phyloP scores from a whole-genome alignment of 306 rosid species.

The Cucumis melo region DNA sequence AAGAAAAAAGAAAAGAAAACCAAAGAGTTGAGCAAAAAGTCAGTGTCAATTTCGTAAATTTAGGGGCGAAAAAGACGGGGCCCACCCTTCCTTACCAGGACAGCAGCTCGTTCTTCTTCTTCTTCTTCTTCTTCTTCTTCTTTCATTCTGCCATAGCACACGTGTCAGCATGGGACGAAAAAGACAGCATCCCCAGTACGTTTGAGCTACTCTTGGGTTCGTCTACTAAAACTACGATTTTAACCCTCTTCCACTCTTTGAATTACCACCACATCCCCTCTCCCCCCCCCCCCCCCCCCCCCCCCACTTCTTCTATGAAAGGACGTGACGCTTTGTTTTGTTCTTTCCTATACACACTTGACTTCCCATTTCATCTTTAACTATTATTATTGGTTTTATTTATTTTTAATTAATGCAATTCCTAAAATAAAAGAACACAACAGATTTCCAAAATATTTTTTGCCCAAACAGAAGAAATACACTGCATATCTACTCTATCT shows the following conservation, averaged over 20 bases:
- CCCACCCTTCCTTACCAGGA: conserved; percentile 6
- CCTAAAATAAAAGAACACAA: conserved; percentile 3
- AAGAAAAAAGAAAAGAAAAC: background rate
- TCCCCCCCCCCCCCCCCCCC: background rate
- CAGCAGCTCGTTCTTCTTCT: conserved; percentile 5
- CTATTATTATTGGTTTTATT: background rate
- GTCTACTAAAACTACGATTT: background rate
- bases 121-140: too few relatives aligned
- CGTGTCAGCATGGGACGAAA: conserved; percentile 50
- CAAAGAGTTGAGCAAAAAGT: background rate
- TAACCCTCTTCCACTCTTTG: background rate
- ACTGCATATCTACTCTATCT: background rate
- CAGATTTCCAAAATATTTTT: background rate
- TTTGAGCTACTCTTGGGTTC: conserved; percentile 4
- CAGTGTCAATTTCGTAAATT: conserved; percentile 15
- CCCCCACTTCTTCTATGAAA: background rate
- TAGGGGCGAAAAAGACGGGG: conserved; percentile 18
- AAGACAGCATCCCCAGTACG: conserved; percentile 20
- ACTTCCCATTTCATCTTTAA: background rate
- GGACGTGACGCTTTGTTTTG: background rate
- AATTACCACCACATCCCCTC: background rate
- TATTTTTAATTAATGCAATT: background rate
- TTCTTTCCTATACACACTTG: background rate
- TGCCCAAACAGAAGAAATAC: background rate
- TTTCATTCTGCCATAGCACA: conserved; percentile 14